Percentiles rank a stretch among this genome's conserved stretches.
phyloP scores from a whole-genome alignment of 208 protist species.

The Leishmania braziliensis region DNA sequence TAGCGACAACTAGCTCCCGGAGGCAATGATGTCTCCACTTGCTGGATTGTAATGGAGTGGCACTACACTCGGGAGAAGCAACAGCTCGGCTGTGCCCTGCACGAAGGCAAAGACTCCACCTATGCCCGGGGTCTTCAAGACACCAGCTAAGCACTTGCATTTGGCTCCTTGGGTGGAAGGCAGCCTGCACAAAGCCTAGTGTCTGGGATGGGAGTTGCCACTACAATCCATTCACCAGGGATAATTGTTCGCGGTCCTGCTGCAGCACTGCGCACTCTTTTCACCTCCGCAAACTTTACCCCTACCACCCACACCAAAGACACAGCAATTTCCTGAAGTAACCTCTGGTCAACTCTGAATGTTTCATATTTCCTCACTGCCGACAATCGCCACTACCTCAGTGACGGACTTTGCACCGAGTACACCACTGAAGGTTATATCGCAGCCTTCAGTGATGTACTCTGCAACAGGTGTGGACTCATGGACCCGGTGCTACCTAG shows the following conservation, averaged over 20 bases:
- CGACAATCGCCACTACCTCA: background rate
- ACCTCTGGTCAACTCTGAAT: background rate
- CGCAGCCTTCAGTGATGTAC: background rate
- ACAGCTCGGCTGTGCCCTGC: constrained; percentile 11
- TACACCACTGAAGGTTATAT: background rate
- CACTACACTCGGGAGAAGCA: background rate
- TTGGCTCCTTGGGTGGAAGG: constrained; percentile 8
- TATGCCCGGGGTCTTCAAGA: background rate
- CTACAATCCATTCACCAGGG: background rate
- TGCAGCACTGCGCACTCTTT: background rate
- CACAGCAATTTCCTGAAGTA: background rate
- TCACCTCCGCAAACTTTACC: background rate
- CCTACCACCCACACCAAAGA: background rate
- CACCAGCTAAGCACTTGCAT: background rate
- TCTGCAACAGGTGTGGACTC: background rate
- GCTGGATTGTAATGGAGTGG: background rate
- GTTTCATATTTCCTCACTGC: background rate
- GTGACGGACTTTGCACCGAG: background rate
- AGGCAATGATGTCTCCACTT: background rate
- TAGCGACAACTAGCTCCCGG: background rate
- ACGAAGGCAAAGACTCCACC: constrained; percentile 13
- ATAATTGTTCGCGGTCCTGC: background rate
- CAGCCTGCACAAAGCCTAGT: background rate
- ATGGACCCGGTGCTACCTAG: constrained; percentile 16
- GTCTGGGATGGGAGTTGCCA: background rate